Evolutionary conservation across 768 basidiomycete genomes (phyloP).

Genomic region (Boletus rubropictus): DNA sequence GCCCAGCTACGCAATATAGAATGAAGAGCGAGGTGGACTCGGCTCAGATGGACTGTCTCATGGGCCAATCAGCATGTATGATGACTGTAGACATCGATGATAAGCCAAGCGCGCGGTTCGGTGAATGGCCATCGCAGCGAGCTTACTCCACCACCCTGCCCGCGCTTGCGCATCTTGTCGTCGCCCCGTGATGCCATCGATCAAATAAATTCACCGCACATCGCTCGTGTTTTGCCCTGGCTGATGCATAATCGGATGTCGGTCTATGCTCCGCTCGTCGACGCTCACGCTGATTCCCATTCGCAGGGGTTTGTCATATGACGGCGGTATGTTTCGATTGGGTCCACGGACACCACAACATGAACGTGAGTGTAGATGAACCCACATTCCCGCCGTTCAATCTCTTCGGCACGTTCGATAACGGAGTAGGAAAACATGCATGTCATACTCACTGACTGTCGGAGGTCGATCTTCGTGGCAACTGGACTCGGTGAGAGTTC

Average conservation of each 20-base stretch:
- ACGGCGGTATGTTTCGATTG: background rate
- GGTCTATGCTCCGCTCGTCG: background rate
- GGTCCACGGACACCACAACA: constrained; percentile 2
- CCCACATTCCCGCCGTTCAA: too few relatives aligned
- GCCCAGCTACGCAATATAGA: too few relatives aligned
- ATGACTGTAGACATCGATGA: too few relatives aligned
- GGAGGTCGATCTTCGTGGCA: background rate
- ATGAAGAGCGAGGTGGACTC: constrained; percentile 3
- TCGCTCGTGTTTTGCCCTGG: constrained; percentile 3
- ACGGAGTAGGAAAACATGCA: too few relatives aligned
- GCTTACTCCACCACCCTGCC: background rate
- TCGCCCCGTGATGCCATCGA: constrained; percentile 1
- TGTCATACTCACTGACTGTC: background rate
- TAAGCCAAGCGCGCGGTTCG: too few relatives aligned
- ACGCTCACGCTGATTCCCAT: constrained; percentile 3
- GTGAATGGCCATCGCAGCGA: background rate
- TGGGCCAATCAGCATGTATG: too few relatives aligned
- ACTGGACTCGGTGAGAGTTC: background rate
- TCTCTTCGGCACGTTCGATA: background rate
- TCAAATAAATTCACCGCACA: background rate
- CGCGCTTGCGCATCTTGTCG: background rate
- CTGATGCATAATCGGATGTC: background rate
- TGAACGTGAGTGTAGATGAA: background rate
- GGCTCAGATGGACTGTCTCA: background rate
- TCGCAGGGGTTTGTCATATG: constrained; percentile 6